Evolutionary conservation across 495 filamentous ascomycete genomes (phyloP), one percentile per base, ranked within the genome.

Genomic region (Penicillium pulvis): DNA sequence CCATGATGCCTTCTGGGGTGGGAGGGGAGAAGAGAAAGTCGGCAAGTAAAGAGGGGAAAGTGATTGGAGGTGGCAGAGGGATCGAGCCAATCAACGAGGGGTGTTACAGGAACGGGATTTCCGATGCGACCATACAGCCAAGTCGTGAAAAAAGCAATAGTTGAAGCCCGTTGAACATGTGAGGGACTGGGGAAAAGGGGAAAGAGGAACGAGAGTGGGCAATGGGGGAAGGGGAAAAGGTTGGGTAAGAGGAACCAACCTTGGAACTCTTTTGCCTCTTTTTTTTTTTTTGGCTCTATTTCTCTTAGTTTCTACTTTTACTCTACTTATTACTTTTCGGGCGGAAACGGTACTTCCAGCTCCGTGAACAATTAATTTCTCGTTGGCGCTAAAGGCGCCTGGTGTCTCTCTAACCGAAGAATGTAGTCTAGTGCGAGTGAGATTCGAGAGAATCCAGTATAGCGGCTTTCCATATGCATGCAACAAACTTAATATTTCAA

Each of bases 1-100:
- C 75, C 78, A 79, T 80, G 49, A 16, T 47, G 44, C 44, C 44
- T 47, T 26, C 26, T 26, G 14, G 26, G 16, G 46, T 6, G 46
- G 24, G 24, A n/a, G 24, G 46, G 24, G 24, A 26, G 46, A 48
- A 48, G 46, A 48, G n/a, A 12, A 24, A 24, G 9, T 44, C 19
- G 19, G 12, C 24, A 33, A 28, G 12, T 31, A 49, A 49, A 49
- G 46, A 49, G 46, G 46, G 46, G 46, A 31, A 48, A 30, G 44
- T 56, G 44, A 50, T 47, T 47, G 14, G 42, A 17, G 12, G 43
- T 49, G 45, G 10, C 10, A 17, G n/a, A 31, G 6, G 26, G 46
- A 49, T 49, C 46, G 26, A 31, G 26, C 46, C 46, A 49, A 49
- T 49, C 46, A 47, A 26, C 17, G 26, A 36, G 49, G 48, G 43